Conservation (phyloP, 148 eudicot genomes). For the Vaccinium macrocarpon region DNA sequence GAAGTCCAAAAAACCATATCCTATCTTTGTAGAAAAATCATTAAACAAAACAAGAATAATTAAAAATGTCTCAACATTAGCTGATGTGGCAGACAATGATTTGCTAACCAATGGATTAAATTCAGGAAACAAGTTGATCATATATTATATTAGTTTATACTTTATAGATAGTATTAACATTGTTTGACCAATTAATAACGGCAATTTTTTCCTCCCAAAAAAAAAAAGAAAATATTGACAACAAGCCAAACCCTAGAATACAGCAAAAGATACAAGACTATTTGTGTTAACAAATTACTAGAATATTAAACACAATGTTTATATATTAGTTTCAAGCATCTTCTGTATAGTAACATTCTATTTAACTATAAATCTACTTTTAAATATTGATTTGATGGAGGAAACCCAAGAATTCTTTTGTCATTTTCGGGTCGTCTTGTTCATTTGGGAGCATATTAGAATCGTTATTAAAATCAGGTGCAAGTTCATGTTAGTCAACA, state of each 20-base stretch:
- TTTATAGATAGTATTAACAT: too few species aligned
- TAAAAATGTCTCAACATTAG: not conserved
- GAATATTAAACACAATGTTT: not conserved
- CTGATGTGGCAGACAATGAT: constrained; percentile 11
- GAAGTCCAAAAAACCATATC: not conserved
- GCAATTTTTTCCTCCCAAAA: too few species aligned
- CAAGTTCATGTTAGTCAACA: not conserved
- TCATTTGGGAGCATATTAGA: not conserved
- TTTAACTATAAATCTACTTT: not conserved
- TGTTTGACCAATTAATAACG: too few species aligned
- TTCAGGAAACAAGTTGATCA: not conserved
- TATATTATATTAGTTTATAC: too few species aligned
- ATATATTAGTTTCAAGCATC: not conserved
- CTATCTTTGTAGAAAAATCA: not conserved
- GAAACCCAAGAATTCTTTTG: constrained; percentile 1
- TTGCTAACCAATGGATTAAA: not conserved
- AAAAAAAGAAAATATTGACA: not conserved
- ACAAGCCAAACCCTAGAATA: not conserved
- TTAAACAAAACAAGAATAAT: not conserved
- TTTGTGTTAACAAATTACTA: not conserved
- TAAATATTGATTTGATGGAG: constrained; percentile 1
- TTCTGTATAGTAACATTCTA: not conserved
- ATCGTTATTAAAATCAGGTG: not conserved
- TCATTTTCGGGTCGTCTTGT: constrained; percentile 6
- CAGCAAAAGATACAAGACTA: not conserved